Percentiles rank a stretch among this genome's conserved stretches.
phyloP scores from a whole-genome alignment of 2,329 filamentous ascomycete genomes.

The Lecanicillium sp. region DNA sequence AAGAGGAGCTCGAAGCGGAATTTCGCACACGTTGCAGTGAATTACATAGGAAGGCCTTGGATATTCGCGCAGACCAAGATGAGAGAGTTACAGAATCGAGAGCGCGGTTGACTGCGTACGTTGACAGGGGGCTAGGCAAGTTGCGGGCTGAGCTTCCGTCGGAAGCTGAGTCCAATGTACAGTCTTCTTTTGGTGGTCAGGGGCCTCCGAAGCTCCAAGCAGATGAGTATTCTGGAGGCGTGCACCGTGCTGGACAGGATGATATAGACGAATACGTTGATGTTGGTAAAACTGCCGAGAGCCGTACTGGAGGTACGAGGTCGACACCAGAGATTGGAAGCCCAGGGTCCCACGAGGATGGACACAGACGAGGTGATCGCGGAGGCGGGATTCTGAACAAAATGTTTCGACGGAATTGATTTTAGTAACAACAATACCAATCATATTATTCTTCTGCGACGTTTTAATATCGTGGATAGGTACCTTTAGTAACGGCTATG shows the following conservation, averaged over 20 bases:
- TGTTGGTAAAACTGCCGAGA: slow-evolving; percentile 18
- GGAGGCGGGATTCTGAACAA: slow-evolving; percentile 25
- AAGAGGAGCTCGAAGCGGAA: slow-evolving; percentile 40
- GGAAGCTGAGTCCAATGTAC: neutral
- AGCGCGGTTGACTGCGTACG: slow-evolving; percentile 38
- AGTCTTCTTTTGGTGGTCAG: neutral
- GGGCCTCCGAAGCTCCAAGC: slow-evolving; percentile 22
- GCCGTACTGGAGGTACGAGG: slow-evolving; percentile 11
- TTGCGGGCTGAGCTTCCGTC: slow-evolving; percentile 22
- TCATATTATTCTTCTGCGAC: too few relatives aligned
- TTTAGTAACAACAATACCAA: too few relatives aligned
- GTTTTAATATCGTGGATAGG: too few relatives aligned
- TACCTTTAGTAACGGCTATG: too few relatives aligned
- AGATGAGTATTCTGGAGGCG: slow-evolving; percentile 20
- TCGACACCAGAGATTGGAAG: slow-evolving; percentile 11
- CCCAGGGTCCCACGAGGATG: slow-evolving; percentile 12
- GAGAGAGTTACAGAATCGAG: slow-evolving; percentile 31
- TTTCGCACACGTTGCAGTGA: slow-evolving; percentile 36
- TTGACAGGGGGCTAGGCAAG: slow-evolving; percentile 37
- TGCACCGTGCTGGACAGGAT: slow-evolving; percentile 14
- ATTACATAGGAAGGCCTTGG: slow-evolving; percentile 35
- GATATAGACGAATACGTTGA: slow-evolving; percentile 27
- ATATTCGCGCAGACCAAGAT: slow-evolving; percentile 19
- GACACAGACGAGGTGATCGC: slow-evolving; percentile 15
- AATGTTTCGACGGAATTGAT: slow-evolving; percentile 23